These are phyloP conservation scores for Brassica napus DNA, from an alignment of 345 rosid genomes.

Conservation along the genomic window DNA sequence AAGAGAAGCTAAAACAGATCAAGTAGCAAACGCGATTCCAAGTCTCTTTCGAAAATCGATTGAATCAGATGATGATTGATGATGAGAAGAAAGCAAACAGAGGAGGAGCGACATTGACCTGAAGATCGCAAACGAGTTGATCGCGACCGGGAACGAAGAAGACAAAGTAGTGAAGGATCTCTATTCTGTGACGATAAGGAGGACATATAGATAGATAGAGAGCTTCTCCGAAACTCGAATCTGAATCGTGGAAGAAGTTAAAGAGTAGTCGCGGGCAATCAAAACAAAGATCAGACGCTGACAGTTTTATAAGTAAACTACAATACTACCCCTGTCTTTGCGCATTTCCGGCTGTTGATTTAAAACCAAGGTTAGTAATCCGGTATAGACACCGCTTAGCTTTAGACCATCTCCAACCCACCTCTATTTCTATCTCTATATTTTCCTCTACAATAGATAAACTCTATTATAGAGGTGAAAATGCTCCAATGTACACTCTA, in stretches of 20 bases:
- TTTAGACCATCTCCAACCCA: too few species aligned
- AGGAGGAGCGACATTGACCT: conserved; percentile 23
- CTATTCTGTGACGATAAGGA: conserved; percentile 12
- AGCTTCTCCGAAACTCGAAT: conserved; percentile 21
- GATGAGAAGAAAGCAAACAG: not conserved
- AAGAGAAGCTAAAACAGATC: not conserved
- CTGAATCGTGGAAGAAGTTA: conserved; percentile 23
- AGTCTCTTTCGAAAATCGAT: not conserved
- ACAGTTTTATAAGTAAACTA: not conserved
- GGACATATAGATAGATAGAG: not conserved
- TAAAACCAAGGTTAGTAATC: too few species aligned
- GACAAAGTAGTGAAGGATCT: conserved; percentile 7
- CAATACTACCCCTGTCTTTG: not conserved
- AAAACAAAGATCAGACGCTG: conserved; percentile 10
- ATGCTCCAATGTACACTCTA: too few species aligned
- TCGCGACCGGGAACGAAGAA: conserved; percentile 1
- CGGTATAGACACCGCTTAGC: too few species aligned
- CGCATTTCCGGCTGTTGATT: not conserved
- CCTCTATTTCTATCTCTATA: too few species aligned
- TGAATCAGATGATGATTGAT: not conserved
- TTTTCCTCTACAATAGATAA: too few species aligned
- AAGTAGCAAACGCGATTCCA: conserved; percentile 10
- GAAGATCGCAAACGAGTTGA: conserved; percentile 5
- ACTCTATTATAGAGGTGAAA: too few species aligned
- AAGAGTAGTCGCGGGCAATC: not conserved